Percentiles rank a stretch among this genome's conserved stretches.
These are phyloP conservation scores for Gyromitra esculenta DNA, from an alignment of 2,329 filamentous ascomycete genomes.

Conservation along the genomic window DNA sequence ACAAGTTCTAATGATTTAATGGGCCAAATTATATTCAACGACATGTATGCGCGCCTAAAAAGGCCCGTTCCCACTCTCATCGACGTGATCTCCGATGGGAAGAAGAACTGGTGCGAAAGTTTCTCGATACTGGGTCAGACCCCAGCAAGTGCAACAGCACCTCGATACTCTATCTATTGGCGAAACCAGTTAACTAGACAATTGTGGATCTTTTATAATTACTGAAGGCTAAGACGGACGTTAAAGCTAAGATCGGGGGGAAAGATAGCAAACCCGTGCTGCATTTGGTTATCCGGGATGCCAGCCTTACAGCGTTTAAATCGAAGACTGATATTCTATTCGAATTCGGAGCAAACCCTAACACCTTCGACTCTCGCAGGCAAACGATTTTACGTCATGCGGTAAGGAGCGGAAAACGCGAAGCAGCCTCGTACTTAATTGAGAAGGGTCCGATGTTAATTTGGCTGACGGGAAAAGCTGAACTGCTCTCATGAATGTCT, in stretches of 20 bases:
- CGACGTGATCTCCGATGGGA: not conserved
- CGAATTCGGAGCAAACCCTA: not conserved
- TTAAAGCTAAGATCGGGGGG: not conserved
- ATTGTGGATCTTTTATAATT: not conserved
- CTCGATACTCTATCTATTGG: not conserved
- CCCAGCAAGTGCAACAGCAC: not conserved
- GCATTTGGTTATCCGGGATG: not conserved
- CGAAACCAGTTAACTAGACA: not conserved
- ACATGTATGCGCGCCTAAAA: not conserved
- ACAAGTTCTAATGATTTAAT: not conserved
- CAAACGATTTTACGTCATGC: not conserved
- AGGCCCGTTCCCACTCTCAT: not conserved
- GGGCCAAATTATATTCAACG: not conserved
- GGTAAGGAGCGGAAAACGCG: not conserved
- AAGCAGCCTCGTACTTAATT: not conserved
- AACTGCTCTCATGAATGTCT: not conserved
- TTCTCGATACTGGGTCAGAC: not conserved
- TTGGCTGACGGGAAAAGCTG: not conserved
- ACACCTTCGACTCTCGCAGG: not conserved
- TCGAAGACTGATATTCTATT: not conserved
- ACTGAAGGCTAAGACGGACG: not conserved
- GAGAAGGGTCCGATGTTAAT: not conserved
- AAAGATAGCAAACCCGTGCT: not conserved
- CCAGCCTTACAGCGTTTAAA: not conserved
- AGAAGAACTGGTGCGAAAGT: not conserved